Conservation (phyloP, 441 rosid genomes). For the Croton setiger region DNA sequence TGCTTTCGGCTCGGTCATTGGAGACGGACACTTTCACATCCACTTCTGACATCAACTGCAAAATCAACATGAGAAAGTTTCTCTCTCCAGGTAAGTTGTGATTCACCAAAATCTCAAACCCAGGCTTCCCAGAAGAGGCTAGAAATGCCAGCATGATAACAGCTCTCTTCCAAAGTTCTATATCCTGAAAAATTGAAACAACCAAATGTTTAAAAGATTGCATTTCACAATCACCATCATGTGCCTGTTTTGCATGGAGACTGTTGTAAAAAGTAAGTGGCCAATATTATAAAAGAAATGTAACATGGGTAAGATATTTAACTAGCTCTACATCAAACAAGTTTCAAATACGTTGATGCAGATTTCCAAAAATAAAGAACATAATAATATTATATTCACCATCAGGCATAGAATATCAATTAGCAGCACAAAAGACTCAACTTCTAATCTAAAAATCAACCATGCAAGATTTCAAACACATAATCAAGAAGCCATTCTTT, state of each 20-base stretch:
- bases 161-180: constrained; percentile 65
- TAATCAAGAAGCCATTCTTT: not conserved
- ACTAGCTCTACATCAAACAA: not conserved
- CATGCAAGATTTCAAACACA: not conserved
- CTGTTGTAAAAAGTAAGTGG: not conserved
- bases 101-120: constrained; percentile 59
- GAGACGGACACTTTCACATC: constrained; percentile 43
- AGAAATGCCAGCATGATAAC: constrained; percentile 60
- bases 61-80: constrained; percentile 63
- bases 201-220: constrained; percentile 18
- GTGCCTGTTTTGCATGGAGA: not conserved
- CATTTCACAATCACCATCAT: constrained; percentile 1
- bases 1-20: constrained; percentile 37
- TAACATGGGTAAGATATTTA: not conserved
- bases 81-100: constrained; percentile 46
- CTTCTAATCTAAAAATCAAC: not conserved
- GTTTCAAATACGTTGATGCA: not conserved
- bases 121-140: constrained; percentile 73
- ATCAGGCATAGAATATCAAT: not conserved
- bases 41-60: constrained; percentile 68
- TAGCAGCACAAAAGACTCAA: not conserved
- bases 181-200: constrained; percentile 50
- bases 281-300: not conserved
- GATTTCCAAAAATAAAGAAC: not conserved
- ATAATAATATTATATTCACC: not conserved